phyloP scores from a whole-genome alignment of 164 flowering plant species.

The Dillenia suffruticosa region DNA sequence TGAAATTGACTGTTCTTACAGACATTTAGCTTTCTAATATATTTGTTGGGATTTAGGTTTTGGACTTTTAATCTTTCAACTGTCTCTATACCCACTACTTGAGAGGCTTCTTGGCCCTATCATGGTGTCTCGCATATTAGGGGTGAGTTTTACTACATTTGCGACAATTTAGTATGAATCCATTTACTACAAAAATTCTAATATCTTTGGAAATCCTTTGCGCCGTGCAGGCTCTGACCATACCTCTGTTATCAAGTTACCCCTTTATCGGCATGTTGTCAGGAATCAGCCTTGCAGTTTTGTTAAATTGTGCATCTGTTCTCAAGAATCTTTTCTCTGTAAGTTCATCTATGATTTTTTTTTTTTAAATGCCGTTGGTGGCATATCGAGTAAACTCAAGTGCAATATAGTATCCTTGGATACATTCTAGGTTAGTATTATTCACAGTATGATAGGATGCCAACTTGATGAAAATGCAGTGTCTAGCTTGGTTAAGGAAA shows the following conservation, averaged over 20 bases:
- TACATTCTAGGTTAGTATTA: too few relatives aligned
- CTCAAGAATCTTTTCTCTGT: conserved; percentile 58
- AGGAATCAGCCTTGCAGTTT: conserved; percentile 37
- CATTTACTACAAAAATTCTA: background rate
- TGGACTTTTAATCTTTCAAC: conserved; percentile 49
- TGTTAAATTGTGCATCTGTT: conserved; percentile 52
- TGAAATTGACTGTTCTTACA: background rate
- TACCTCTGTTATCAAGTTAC: conserved; percentile 57
- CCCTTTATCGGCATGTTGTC: conserved; percentile 54
- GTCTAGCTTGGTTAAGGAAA: too few relatives aligned
- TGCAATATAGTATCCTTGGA: background rate
- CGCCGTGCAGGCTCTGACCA: conserved; percentile 27
- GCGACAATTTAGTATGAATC: background rate
- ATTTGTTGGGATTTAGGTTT: conserved; percentile 26
- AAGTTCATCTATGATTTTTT: conserved; percentile 19
- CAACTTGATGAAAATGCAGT: too few relatives aligned
- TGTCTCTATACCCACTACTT: conserved; percentile 36
- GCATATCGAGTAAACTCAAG: too few relatives aligned
- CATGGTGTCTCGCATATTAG: conserved; percentile 40
- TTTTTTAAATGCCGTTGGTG: too few relatives aligned
- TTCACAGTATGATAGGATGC: too few relatives aligned
- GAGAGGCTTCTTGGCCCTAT: conserved; percentile 47
- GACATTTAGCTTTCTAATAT: conserved; percentile 12
- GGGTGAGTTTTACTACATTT: conserved; percentile 29
- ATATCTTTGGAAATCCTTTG: background rate